A percentile compares a stretch with the other conserved stretches of the same genome.
Conservation (phyloP, 768 basidiomycete genomes). For the Leucocoprinus leucothites region DNA sequence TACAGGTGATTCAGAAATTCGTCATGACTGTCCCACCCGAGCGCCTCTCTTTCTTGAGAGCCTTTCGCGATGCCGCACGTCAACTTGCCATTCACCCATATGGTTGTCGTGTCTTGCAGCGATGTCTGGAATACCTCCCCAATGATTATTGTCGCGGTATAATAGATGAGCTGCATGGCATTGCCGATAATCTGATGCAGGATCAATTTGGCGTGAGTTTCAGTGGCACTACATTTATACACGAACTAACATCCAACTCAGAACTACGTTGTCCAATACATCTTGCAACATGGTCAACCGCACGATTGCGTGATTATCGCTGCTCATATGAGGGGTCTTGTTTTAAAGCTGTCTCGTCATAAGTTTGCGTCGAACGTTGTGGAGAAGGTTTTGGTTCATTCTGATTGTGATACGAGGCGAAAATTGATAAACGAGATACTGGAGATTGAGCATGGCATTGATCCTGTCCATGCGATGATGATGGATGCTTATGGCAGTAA, state of each 20-base stretch:
- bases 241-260: constrained; percentile 23
- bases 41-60: constrained; percentile 68
- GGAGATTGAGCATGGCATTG: constrained; percentile 46
- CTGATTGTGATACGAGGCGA: constrained; percentile 61
- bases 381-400: constrained; percentile 80
- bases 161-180: constrained; percentile 78
- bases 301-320: constrained; percentile 70
- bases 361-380: constrained; percentile 97
- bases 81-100: constrained; percentile 87
- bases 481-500: constrained; percentile 87
- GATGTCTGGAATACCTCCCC: constrained; percentile 84
- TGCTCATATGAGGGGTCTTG: constrained; percentile 67
- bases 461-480: constrained; percentile 71
- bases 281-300: constrained; percentile 75
- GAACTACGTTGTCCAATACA: constrained; percentile 96
- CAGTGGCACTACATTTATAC: neutral
- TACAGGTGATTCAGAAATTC: constrained; percentile 83
- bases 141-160: constrained; percentile 64
- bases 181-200: constrained; percentile 71
- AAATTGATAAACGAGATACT: constrained; percentile 82
- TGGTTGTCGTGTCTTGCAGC: constrained; percentile 92
- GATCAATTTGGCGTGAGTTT: constrained; percentile 84
- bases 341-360: constrained; percentile 77
- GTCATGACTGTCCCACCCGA: constrained; percentile 79
- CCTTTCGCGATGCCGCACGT: constrained; percentile 75